A percentile compares a stretch with the other conserved stretches of the same genome.
Conservation (phyloP, 208 protist genomes). For the Crithidia bombi region DNA sequence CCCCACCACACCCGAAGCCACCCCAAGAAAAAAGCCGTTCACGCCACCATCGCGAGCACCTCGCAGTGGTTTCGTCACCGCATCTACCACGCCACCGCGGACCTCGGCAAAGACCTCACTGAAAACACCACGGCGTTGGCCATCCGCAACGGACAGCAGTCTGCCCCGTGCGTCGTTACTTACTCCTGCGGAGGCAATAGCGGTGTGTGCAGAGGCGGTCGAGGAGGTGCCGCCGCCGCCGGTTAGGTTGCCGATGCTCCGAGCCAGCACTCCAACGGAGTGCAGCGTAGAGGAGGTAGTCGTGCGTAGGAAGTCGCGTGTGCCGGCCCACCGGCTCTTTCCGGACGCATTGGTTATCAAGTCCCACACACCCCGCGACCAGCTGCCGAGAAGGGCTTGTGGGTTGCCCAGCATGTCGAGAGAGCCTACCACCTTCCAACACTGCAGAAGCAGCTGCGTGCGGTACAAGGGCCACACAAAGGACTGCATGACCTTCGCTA, state of each 20-base stretch:
- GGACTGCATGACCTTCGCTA: conserved; percentile 19
- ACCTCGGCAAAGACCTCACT: conserved; percentile 47
- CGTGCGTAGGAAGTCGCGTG: conserved; percentile 53
- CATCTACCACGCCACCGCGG: conserved; percentile 44
- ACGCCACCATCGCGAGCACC: conserved; percentile 53
- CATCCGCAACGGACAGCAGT: not conserved
- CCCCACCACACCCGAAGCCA: conserved; percentile 63
- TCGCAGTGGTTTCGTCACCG: conserved; percentile 42
- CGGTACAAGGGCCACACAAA: conserved; percentile 65
- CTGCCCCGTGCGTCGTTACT: not conserved
- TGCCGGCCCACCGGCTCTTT: conserved; percentile 46
- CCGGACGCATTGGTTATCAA: conserved; percentile 46
- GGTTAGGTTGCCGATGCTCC: conserved; percentile 55
- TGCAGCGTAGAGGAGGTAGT: conserved; percentile 75
- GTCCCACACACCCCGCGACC: conserved; percentile 58
- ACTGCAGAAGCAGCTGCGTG: conserved; percentile 68
- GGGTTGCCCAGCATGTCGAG: conserved; percentile 82
- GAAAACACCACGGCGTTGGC: conserved; percentile 33
- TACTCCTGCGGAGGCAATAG: no score
- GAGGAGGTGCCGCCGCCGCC: conserved; percentile 4
- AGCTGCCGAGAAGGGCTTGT: conserved; percentile 55
- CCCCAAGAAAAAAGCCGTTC: conserved; percentile 55
- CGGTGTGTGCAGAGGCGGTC: no score
- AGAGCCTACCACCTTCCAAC: conserved; percentile 77
- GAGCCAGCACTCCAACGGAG: conserved; percentile 67